Percentiles rank a stretch among this genome's conserved stretches.
Evolutionary conservation across 1,139 yeast species (phyloP).

Genomic region (Suhomyces wounanorum): DNA sequence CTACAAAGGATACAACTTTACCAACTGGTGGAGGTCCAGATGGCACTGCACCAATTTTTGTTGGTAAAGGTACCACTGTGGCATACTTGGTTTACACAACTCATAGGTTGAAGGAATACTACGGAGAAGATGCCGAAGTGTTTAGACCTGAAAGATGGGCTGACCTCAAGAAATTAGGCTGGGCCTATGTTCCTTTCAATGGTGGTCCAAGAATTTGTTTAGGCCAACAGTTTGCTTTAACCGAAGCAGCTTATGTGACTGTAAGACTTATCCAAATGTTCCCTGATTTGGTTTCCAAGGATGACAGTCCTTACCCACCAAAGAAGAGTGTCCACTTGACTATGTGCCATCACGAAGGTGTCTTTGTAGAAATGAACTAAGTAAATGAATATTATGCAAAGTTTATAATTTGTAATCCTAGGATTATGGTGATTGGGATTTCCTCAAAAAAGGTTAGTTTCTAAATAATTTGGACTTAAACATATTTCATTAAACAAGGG

Average conservation of each 20-base stretch:
- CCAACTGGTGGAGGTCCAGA: constrained; percentile 31
- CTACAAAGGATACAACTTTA: constrained; percentile 26
- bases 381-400: neutral
- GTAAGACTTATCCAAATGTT: constrained; percentile 34
- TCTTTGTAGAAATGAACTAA: constrained; percentile 16
- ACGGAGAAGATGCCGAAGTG: constrained; percentile 25
- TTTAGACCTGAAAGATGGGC: constrained; percentile 31
- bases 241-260: constrained; percentile 41
- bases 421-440: no score
- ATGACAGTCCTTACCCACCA: constrained; percentile 32
- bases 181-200: constrained; percentile 48
- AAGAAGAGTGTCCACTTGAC: constrained; percentile 37
- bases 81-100: constrained; percentile 24
- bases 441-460: no score
- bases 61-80: constrained; percentile 26
- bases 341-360: constrained; percentile 36
- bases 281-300: constrained; percentile 32
- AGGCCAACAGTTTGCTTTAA: constrained; percentile 50
- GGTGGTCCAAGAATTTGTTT: constrained; percentile 49
- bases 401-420: no score
- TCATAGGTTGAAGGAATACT: constrained; percentile 22
- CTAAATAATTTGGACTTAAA: no score
- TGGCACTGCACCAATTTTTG: constrained; percentile 22
- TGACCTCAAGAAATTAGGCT: constrained; percentile 32
- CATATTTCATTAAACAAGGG: no score